Evolutionary conservation across 148 eudicot species (phyloP), one percentile per base, ranked within the genome.

Genomic region (Beta vulgaris): DNA sequence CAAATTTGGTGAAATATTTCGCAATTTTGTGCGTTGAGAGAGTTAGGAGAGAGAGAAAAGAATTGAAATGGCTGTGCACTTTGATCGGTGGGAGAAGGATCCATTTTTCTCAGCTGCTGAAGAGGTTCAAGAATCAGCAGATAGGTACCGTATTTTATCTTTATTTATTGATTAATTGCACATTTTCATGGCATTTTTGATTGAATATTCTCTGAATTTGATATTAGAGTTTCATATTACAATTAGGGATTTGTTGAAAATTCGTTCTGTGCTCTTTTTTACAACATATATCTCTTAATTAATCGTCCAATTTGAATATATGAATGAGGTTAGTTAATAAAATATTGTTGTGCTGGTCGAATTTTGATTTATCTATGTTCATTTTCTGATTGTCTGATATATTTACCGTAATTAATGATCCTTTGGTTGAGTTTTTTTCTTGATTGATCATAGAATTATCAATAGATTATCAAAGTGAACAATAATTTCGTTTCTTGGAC

Each of bases 71-170:
- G 87, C 89, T 34, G 64, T 89, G 57, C 76, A 83, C 43, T 91
- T 91, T 49, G 90, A 91, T 82, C 87, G 86, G 51, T 91, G 97
- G 97, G 93, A 91, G 77, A 91, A 87, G 62, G 97, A 91, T 84
- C 93, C 93, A 11, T 91, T 86, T 81, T 91, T 91, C 79, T 77
- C 88, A 55, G 97, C 90, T 23, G 97, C 97, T 18, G 97, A 91
- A 67, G 91, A 91, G 76, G 97, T 91, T 70, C 93, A 91, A 77
- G 90, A 91, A 89, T 91, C 97, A 35, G 87, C 93, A 68, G 97
- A 91, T 76, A 88, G 93, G 97, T 91, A 79, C 16, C 32, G 25
- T 6, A 43, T 2, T 25, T 57, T 2, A 57, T 57, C 31, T 18
- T 29, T 51, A 3, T 53, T 34, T 2, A 48, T 71, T 31, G 25